Evolutionary conservation across 176 grass and related monocot species (phyloP), one percentile per base, ranked within the genome.

Genomic region (Musa beccarii): DNA sequence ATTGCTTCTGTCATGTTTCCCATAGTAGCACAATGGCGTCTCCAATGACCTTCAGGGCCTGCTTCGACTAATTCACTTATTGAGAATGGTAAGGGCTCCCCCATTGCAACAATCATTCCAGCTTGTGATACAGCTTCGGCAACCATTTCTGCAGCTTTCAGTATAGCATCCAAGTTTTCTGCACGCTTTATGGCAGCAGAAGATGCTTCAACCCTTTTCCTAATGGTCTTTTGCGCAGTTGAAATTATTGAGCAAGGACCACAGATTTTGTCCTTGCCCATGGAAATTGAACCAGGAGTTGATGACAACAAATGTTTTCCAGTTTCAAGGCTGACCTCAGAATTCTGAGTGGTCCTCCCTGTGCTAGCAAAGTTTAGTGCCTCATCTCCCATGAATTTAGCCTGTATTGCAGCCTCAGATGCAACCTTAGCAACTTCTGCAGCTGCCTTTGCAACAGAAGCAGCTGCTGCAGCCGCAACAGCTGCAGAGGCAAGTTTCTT

Each of bases 311-410:
- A 74, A 68, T 76, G 76, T 52, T 28, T 80, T 79, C 59, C 79
- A 26, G 26, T 50, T 69, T 85, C 79, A 85, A 79, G 69, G 21
- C 77, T 80, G 56, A 66, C 11, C 62, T 78, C 82, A 10, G 26
- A 51, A 69, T 51, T 86, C 57, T 83, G 82, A 12, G 66, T 57
- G 20, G 52, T 29, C 56, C 71, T 85, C 68, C 53, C 59, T 51
- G 55, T 52, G 69, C 15, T 71, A 57, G 61, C 72, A 64, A 83
- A 83, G 66, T 49, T 79, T 62, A 86, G 62, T 10, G 81, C 81
- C 85, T 95, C 96, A 57, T 99, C 96, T 19, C 84, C 96, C 96
- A 99, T 99, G 63, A 99, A 75, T 63, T 95, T 95, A 15, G 89
- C 91, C 85, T 88, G 96, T 65, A 92, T 79, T 80, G 89, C 89